Conservation (phyloP, 2,329 filamentous ascomycete species). For the Penicillium sp. region DNA sequence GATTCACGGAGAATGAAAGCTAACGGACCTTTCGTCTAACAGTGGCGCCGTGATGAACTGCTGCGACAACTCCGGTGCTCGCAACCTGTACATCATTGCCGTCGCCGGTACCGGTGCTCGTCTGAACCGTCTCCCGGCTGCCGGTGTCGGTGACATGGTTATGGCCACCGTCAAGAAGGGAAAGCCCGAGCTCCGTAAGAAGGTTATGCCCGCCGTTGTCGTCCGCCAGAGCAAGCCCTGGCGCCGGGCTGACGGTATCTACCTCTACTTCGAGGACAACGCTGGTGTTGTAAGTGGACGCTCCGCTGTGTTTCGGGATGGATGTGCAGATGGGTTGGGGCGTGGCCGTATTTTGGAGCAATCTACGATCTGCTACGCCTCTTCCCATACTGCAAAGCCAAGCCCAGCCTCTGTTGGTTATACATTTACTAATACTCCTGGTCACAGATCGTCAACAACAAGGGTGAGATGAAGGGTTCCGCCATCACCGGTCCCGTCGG, state of each 20-base stretch:
- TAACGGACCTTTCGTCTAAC: conserved; percentile 27
- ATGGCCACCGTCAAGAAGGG: conserved; percentile 99
- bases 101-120: conserved; percentile 98
- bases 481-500: conserved; percentile 98
- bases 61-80: conserved; percentile 98
- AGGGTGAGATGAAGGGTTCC: conserved; percentile 99
- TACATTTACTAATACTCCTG: neutral
- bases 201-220: conserved; percentile 99
- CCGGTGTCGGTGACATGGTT: conserved; percentile 99
- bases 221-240: conserved; percentile 99
- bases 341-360: neutral
- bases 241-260: conserved; percentile 97
- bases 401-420: neutral
- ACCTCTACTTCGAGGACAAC: conserved; percentile 99
- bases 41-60: conserved; percentile 99
- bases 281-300: conserved; percentile 83
- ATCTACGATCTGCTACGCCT: neutral
- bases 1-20: conserved; percentile 18
- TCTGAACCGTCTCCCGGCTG: conserved; percentile 94
- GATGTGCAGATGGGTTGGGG: neutral
- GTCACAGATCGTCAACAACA: conserved; percentile 94
- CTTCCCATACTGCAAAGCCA: neutral
- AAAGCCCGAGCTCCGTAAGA: conserved; percentile 99
- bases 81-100: conserved; percentile 99
- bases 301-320: neutral